Evolutionary conservation across 164 flowering plant species (phyloP).

Genomic region (Tinospora cordifolia): DNA sequence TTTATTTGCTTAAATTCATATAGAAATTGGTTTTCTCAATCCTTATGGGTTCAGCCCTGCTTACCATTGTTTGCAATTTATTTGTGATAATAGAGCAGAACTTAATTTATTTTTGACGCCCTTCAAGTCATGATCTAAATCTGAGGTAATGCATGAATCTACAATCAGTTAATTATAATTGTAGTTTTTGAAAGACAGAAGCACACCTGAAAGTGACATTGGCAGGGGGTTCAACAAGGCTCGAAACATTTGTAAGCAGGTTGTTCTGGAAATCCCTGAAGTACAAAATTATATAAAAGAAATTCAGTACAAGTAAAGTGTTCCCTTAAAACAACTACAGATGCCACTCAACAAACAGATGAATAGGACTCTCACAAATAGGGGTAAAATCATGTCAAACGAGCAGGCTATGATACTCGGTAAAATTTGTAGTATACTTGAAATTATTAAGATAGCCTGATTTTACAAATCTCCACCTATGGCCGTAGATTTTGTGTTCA

Average conservation of each 20-base stretch:
- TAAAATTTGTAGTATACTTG: not conserved
- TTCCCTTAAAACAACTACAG: not conserved
- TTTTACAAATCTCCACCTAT: too few species aligned
- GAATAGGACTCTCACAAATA: not conserved
- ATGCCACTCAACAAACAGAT: not conserved
- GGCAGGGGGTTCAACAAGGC: slow-evolving; percentile 32
- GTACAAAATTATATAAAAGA: slow-evolving; percentile 5
- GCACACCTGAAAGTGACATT: slow-evolving; percentile 64
- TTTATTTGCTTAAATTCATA: too few species aligned
- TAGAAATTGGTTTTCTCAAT: too few species aligned
- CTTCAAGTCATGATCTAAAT: not conserved
- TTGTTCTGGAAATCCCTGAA: slow-evolving; percentile 71
- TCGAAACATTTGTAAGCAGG: slow-evolving; percentile 42
- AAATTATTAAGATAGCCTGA: not conserved
- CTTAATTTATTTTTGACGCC: too few species aligned
- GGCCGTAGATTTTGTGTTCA: too few species aligned
- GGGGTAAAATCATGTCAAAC: not conserved
- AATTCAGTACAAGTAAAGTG: not conserved
- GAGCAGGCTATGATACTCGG: not conserved
- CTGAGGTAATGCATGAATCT: too few species aligned
- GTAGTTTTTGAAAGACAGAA: slow-evolving; percentile 4
- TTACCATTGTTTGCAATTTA: too few species aligned
- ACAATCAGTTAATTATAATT: not conserved
- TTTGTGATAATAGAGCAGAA: too few species aligned
- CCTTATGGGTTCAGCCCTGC: too few species aligned